These are phyloP conservation scores for Paraconiothyrium brasiliense DNA, from an alignment of 2,329 filamentous ascomycete species.

Conservation along the genomic window DNA sequence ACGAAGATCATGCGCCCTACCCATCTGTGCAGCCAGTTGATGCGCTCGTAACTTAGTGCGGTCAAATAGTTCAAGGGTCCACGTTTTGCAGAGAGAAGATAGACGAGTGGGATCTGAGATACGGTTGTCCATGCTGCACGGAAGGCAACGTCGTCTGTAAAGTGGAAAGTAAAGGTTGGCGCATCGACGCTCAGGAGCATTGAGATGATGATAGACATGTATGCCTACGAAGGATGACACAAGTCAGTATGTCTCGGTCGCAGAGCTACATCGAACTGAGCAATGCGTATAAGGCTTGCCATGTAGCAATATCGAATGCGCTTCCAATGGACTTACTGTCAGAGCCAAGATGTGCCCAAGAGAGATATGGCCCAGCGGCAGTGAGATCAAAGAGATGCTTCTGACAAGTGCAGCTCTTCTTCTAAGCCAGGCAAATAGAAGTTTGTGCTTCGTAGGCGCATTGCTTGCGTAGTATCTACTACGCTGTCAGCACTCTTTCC, in stretches of 20 bases:
- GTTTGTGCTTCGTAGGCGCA: neutral
- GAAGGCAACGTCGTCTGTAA: constrained; percentile 41
- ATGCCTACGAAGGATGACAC: constrained; percentile 12
- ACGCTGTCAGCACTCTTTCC: neutral
- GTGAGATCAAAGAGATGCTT: neutral
- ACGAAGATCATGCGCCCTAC: constrained; percentile 34
- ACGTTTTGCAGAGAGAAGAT: constrained; percentile 37
- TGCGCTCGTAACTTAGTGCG: constrained; percentile 32
- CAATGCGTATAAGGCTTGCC: constrained; percentile 14
- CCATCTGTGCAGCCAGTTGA: constrained; percentile 39
- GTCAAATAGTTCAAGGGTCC: constrained; percentile 34
- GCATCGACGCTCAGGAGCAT: constrained; percentile 34
- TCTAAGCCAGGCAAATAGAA: constrained; percentile 10
- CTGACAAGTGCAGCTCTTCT: neutral
- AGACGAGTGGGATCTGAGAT: constrained; percentile 38
- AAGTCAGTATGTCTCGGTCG: constrained; percentile 7
- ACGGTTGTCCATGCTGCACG: constrained; percentile 43
- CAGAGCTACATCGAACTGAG: neutral
- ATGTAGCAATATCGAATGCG: neutral
- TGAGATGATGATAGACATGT: constrained; percentile 17
- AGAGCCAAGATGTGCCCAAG: constrained; percentile 15
- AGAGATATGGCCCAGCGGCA: neutral
- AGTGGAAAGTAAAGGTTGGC: constrained; percentile 32
- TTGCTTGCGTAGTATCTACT: neutral
- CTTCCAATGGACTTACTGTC: constrained; percentile 17